Conservation (phyloP, 2,329 filamentous ascomycete species). For the Ceratocystis diversiconidia region DNA sequence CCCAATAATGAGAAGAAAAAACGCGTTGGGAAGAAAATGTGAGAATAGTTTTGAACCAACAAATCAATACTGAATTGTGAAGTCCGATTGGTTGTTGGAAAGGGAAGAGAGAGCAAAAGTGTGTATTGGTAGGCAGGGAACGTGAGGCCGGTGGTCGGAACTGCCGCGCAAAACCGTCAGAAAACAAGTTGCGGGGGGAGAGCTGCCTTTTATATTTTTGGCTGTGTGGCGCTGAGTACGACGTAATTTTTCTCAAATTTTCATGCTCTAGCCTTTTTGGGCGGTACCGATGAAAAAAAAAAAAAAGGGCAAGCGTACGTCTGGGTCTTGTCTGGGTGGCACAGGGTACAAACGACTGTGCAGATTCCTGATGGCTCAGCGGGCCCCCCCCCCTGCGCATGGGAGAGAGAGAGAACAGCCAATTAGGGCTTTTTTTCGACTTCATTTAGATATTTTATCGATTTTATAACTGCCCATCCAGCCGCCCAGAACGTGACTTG, state of each 20-base stretch:
- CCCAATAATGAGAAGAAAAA: not conserved
- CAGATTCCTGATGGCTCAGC: not conserved
- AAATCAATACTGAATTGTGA: not conserved
- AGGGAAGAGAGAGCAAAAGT: conserved; percentile 5
- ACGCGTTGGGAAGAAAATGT: not conserved
- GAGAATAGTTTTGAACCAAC: not conserved
- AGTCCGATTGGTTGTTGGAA: conserved; percentile 8
- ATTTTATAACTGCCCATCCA: not conserved
- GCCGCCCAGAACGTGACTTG: not conserved
- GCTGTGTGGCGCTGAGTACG: conserved; percentile 15
- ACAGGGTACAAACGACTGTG: not conserved
- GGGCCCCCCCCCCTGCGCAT: not conserved
- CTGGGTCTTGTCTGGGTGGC: not conserved
- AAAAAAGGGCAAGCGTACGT: not conserved
- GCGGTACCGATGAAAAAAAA: not conserved
- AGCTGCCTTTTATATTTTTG: conserved; percentile 18
- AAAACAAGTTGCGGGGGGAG: conserved; percentile 15
- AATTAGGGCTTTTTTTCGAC: conserved; percentile 6
- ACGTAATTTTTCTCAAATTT: conserved; percentile 11
- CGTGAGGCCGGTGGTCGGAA: conserved; percentile 17
- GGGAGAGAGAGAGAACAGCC: not conserved
- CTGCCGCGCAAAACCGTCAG: conserved; percentile 15
- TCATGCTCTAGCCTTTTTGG: not conserved
- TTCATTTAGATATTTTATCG: conserved; percentile 6
- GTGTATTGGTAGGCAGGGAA: conserved; percentile 6